Evolutionary conservation across 305 asterid genomes (phyloP), one percentile per base, ranked within the genome.

Genomic region (Fraxinus angustifolia): DNA sequence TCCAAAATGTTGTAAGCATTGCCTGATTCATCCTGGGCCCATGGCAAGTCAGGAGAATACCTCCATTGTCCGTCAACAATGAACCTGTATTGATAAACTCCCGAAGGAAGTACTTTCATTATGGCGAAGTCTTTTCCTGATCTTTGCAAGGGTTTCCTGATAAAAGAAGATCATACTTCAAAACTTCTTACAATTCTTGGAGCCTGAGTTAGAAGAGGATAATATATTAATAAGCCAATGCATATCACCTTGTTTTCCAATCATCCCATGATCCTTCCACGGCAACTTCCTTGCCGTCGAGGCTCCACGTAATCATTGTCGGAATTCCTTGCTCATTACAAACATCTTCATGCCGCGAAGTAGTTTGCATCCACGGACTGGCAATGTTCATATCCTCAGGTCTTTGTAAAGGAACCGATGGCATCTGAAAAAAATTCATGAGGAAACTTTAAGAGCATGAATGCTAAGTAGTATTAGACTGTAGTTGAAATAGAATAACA

Each of bases 221-320:
- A 68, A 6, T 31, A 31, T 68, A 30, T 30, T 8, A 19, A 11
- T 28, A 68, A 68, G 21, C 48, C 42, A 14, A 40, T 56, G 42
- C 78, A 36, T 75, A 78, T 78, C 84, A 85, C 98, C 98, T 94
- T 80, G 95, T 87, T 80, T 88, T 91, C 97, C 98, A 94, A 82
- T 88, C 86, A 87, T 94, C 97, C 98, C 98, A 94, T 42, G 98
- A 94, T 36, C 98, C 98, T 88, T 94, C 97, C 76, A 94, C 93
- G 6, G 88, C 84, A 73, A 94, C 94, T 77, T 91, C 93, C 78
- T 91, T 91, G 79, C 98, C 97, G 68, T 91, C 97, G 70, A 84
- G 78, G 78, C 91, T 88, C 98, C 98, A 94, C 14, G 92, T 90
- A 84, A 94, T 91, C 92, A 92, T 90, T 62, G 92, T 90, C 50